Conservation (phyloP, 2,329 filamentous ascomycete species). For the Phaeomoniella chlamydospora region DNA sequence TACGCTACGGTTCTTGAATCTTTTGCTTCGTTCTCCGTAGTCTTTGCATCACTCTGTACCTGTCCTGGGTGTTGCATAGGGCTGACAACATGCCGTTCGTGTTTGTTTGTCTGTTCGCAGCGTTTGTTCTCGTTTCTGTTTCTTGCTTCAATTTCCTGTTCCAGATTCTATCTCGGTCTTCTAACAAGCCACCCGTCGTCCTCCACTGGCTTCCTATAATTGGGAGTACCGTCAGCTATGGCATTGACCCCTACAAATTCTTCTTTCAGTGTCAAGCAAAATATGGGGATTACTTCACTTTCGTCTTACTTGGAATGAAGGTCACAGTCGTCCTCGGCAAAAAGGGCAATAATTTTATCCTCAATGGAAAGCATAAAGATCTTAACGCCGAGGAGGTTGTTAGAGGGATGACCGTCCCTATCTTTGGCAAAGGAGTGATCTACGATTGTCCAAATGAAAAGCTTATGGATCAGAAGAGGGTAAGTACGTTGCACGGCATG, state of each 20-base stretch:
- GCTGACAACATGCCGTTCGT: too few relatives aligned
- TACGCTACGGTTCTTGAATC: too few relatives aligned
- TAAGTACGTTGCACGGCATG: too few relatives aligned
- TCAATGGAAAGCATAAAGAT: constrained; percentile 82
- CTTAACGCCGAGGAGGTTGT: constrained; percentile 87
- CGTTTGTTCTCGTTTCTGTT: too few relatives aligned
- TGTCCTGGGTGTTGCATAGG: too few relatives aligned
- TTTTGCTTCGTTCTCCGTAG: too few relatives aligned
- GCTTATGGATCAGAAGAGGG: constrained; percentile 94
- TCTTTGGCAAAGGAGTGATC: constrained; percentile 74
- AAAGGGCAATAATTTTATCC: constrained; percentile 76
- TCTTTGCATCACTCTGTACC: too few relatives aligned
- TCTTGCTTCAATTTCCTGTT: too few relatives aligned
- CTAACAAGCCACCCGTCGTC: constrained; percentile 44
- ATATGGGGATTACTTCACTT: constrained; percentile 85
- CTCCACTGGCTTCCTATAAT: constrained; percentile 58
- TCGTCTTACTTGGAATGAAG: constrained; percentile 75
- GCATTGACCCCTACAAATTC: constrained; percentile 63
- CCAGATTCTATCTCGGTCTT: too few relatives aligned
- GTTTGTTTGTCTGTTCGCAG: too few relatives aligned
- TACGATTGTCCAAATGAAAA: constrained; percentile 86
- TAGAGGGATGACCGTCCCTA: constrained; percentile 54
- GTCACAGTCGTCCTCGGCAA: constrained; percentile 75
- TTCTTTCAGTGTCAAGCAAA: constrained; percentile 55
- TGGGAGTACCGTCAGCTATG: constrained; percentile 84